Evolutionary conservation across 441 rosid species (phyloP), one percentile per base, ranked within the genome.

Genomic region (Aquilaria agallochum): DNA sequence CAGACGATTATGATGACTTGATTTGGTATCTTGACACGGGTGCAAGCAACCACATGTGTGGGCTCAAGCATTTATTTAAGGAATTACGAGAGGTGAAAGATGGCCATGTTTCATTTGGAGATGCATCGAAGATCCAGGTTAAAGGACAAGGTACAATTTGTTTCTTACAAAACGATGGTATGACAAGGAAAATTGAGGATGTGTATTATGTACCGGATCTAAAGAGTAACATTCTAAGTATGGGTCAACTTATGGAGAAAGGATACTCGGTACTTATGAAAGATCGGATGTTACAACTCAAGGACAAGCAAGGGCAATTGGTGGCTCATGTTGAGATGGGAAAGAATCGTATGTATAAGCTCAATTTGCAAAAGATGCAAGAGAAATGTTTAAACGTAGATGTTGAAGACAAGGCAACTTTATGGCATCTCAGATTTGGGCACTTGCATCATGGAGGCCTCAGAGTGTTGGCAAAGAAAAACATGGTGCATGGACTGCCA

Each of bases 241-340:
- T 60, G 55, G 36, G 40, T 5, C n/a, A 60, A 60, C 42, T 30
- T 2, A 8, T 60, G 42, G 64, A 60, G 53, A 49, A 60, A n/a
- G 62, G 49, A 40, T 58, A 49, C 44, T 36, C 50, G 44, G 44
- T 36, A 36, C 8, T 36, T 9, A 50, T 54, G 32, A 54, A 14
- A 14, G 5, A 14, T 31, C 30, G 34, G 4, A 5, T 13, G 11
- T 31, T 14, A 54, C 34, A 54, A 5, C 15, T 54, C 10, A 54
- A 31, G 11, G 58, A 54, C 32, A 54, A 54, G 3, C 30, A 20
- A 14, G 32, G 31, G 58, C 30, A 11, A 3, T 15, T 31, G 27
- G 31, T 54, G 5, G 58, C 58, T 3, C 58, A 11, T 3, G 58
- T 54, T 3, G 58, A 54, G 31, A 54, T 54, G 58, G 32, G 8